Conservation (phyloP, 495 filamentous ascomycete species). For the Hypoxylon lienhwacheense region DNA sequence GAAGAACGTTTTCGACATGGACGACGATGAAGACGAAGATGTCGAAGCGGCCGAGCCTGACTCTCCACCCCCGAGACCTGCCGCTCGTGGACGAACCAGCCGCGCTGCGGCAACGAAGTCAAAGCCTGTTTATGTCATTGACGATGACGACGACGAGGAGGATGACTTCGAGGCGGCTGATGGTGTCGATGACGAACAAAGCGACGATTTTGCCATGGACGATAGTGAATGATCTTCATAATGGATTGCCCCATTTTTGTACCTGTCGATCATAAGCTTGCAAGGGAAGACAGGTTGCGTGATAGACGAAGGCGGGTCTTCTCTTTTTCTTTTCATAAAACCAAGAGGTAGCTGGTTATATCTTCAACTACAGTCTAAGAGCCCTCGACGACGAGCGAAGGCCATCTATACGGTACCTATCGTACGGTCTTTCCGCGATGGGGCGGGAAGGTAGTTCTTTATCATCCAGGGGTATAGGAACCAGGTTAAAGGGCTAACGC, state of each 20-base stretch:
- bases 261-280: neutral
- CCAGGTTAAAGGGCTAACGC: no score
- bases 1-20: conserved; percentile 47
- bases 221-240: conserved; percentile 34
- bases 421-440: no score
- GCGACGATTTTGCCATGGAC: conserved; percentile 40
- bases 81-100: conserved; percentile 47
- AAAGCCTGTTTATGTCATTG: conserved; percentile 45
- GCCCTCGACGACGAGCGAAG: no score
- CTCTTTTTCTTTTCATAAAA: conserved; percentile 5
- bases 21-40: conserved; percentile 49
- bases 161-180: conserved; percentile 23
- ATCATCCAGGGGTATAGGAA: no score
- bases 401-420: no score
- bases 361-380: no score
- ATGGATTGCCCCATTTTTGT: neutral
- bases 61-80: conserved; percentile 47
- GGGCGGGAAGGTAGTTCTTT: no score
- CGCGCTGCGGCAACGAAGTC: conserved; percentile 49
- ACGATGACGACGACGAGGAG: conserved; percentile 50
- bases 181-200: conserved; percentile 22
- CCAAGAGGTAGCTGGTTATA: no score
- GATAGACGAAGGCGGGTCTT: neutral
- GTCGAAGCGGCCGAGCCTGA: conserved; percentile 43
- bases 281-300: neutral